Evolutionary conservation across 371 early-diverging fungal species (phyloP).

Genomic region (Mucor plumbeus): DNA sequence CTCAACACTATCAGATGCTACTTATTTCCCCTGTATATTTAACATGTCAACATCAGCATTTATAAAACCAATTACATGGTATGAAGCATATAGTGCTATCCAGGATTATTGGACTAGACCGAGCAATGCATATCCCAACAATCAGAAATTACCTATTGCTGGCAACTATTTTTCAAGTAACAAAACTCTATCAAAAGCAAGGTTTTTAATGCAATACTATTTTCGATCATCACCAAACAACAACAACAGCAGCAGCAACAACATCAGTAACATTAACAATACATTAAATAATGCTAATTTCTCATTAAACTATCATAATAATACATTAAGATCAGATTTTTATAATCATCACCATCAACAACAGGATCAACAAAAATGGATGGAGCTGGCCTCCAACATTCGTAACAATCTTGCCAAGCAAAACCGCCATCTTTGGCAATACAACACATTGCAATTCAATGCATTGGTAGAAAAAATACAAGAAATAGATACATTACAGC

Average conservation of each 20-base stretch:
- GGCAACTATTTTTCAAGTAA: constrained; percentile 28
- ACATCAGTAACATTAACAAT: background rate
- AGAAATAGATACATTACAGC: background rate
- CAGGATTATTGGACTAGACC: constrained; percentile 39
- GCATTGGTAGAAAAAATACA: background rate
- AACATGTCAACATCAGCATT: constrained; percentile 21
- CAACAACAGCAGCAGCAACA: background rate
- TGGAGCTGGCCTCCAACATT: constrained; percentile 39
- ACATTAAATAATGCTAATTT: background rate
- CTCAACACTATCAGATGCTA: background rate
- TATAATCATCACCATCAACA: background rate
- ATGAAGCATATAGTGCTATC: constrained; percentile 29
- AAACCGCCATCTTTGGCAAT: constrained; percentile 13
- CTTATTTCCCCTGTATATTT: constrained; percentile 30
- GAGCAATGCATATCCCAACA: constrained; percentile 11
- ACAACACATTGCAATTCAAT: constrained; percentile 12
- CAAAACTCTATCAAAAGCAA: constrained; percentile 30
- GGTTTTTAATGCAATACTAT: constrained; percentile 37
- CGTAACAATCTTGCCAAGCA: constrained; percentile 25
- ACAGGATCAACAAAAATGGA: constrained; percentile 30
- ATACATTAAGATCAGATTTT: background rate
- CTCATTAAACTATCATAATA: background rate
- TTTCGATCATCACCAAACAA: constrained; percentile 19
- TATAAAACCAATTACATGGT: constrained; percentile 23
- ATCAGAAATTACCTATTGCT: constrained; percentile 22